Percentiles rank a stretch among this genome's conserved stretches.
Conservation (phyloP, 2,329 filamentous ascomycete species). For the Microsporum canis region DNA sequence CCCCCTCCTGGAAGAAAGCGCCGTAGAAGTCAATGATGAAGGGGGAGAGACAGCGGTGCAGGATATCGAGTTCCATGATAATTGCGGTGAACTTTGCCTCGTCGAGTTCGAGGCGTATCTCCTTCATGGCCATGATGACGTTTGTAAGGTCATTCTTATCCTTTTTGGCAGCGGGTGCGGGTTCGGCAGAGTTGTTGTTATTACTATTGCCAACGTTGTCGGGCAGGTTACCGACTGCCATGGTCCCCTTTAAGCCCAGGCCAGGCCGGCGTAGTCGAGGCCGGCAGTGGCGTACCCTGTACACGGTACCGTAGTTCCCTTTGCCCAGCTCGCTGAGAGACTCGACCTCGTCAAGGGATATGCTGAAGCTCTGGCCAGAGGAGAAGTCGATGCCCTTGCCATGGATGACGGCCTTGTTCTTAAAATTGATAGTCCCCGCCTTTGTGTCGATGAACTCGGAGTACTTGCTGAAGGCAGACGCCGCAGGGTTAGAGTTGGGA, state of each 20-base stretch:
- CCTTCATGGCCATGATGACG: conserved; percentile 97
- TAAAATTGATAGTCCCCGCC: conserved; percentile 82
- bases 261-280: conserved; percentile 51
- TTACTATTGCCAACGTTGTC: background rate
- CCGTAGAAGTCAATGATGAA: conserved; percentile 99
- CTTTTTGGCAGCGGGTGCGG: background rate
- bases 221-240: conserved; percentile 2
- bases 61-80: conserved; percentile 90
- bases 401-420: conserved; percentile 82
- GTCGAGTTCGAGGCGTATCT: conserved; percentile 88
- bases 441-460: conserved; percentile 82
- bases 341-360: conserved; percentile 91
- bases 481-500: conserved; percentile 16
- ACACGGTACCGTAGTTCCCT: conserved; percentile 96
- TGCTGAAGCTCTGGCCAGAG: conserved; percentile 78
- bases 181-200: background rate
- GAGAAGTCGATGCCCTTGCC: conserved; percentile 85
- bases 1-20: conserved; percentile 96
- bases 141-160: conserved; percentile 38
- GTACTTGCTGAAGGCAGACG: conserved; percentile 53
- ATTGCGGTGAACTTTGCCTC: conserved; percentile 96
- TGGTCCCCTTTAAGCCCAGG: conserved; percentile 47
- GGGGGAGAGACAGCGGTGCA: conserved; percentile 87
- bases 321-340: conserved; percentile 89
- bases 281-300: conserved; percentile 83